Evolutionary conservation across 2,329 filamentous ascomycete species (phyloP).

Genomic region (Monosporascus cannonballus): DNA sequence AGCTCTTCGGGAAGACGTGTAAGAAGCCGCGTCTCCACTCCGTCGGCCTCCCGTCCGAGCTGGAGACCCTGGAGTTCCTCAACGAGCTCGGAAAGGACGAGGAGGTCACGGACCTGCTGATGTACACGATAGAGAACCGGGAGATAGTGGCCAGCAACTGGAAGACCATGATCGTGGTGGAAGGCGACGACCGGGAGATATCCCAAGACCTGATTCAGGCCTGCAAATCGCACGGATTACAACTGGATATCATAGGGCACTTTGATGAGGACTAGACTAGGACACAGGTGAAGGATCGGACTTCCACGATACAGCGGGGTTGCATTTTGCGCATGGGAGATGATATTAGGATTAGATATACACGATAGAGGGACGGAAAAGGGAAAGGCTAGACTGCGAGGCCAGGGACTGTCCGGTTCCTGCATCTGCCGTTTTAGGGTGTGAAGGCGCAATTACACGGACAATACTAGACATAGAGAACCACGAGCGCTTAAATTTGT

Average conservation of each 20-base stretch:
- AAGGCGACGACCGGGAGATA: constrained; percentile 25
- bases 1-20: constrained; percentile 40
- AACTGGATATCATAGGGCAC: constrained; percentile 17
- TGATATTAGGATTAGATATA: not conserved
- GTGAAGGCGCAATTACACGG: too few relatives aligned
- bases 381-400: not conserved
- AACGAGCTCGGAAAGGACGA: constrained; percentile 40
- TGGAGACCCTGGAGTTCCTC: constrained; percentile 40
- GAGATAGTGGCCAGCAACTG: constrained; percentile 31
- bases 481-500: too few relatives aligned
- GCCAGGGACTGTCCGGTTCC: not conserved
- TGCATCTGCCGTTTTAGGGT: too few relatives aligned
- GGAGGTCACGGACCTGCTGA: constrained; percentile 39
- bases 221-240: constrained; percentile 25
- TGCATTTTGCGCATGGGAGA: not conserved
- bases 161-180: constrained; percentile 31
- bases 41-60: constrained; percentile 38
- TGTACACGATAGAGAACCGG: constrained; percentile 33
- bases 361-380: not conserved
- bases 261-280: not conserved
- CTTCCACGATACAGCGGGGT: not conserved
- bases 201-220: constrained; percentile 29
- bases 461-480: too few relatives aligned
- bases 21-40: constrained; percentile 39
- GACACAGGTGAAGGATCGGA: not conserved